Percentiles rank a stretch among this genome's conserved stretches.
phyloP scores from a whole-genome alignment of 495 filamentous ascomycete species.

The Rostrohypoxylon terebratum region DNA sequence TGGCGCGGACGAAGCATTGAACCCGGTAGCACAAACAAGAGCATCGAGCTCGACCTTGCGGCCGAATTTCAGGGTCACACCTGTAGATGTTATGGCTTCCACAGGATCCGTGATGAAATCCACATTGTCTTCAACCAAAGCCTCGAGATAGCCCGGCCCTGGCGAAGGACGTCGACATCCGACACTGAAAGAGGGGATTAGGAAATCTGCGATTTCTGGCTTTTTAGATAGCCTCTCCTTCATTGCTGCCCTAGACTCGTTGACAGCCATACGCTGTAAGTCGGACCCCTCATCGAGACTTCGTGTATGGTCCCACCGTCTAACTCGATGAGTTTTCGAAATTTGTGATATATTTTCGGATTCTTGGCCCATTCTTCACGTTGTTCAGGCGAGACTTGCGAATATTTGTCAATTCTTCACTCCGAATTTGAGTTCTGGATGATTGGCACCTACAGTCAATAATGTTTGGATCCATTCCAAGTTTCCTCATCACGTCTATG shows the following conservation, averaged over 20 bases:
- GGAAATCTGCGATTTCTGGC: slow-evolving; percentile 52
- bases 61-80: slow-evolving; percentile 62
- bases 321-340: slow-evolving; percentile 58
- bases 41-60: slow-evolving; percentile 61
- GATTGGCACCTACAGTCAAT: slow-evolving; percentile 50
- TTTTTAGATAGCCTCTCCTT: slow-evolving; percentile 46
- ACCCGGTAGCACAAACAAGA: slow-evolving; percentile 77
- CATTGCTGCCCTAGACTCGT: slow-evolving; percentile 50
- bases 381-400: slow-evolving; percentile 53
- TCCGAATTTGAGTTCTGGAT: neutral
- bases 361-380: slow-evolving; percentile 47
- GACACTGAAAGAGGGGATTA: slow-evolving; percentile 71
- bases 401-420: neutral
- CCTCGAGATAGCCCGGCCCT: slow-evolving; percentile 77
- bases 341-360: slow-evolving; percentile 48
- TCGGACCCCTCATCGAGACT: slow-evolving; percentile 49
- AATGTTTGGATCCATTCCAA: slow-evolving; percentile 53
- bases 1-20: slow-evolving; percentile 67
- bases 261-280: slow-evolving; percentile 47
- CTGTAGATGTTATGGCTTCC: slow-evolving; percentile 61
- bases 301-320: slow-evolving; percentile 55
- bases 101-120: slow-evolving; percentile 68
- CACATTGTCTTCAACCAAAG: slow-evolving; percentile 71
- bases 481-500: slow-evolving; percentile 50
- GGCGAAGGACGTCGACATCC: slow-evolving; percentile 79